Base-by-base conservation (phyloP, 257 asterid species). In the Jacaranda copaia region DNA sequence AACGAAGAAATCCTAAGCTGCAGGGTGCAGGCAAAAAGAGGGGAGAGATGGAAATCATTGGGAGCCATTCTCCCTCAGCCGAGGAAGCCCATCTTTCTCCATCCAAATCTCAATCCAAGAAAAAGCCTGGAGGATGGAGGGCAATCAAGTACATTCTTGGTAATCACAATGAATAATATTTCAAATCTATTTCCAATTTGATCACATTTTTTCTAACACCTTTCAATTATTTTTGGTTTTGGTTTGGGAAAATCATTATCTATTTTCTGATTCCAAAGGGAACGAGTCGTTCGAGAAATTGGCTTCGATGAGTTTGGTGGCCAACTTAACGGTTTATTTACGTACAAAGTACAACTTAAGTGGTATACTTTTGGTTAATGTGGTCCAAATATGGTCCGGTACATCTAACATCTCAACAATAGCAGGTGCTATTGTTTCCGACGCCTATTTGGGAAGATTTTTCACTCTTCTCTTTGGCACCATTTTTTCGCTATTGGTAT, bases 201-300 rank as follows among this genome's bases (percentile, higher is more conserved):
- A 38, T 48, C 40, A 8, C 36, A 18, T 40, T 62, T 32, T 59
- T 3, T 10, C 32, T 1, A 18, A 40, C 11, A 42, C 5, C 46
- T 42, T 42, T 42, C 46, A 3, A 42, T 42, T 42, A 42, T 8
- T 1, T 42, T 42, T 42, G 46, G 46, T 6, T 39, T 53, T n/a
- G 18, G 32, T 10, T 64, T 13, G 16, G 6, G 46, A 8, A 51
- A 32, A 68, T 39, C 64, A 9, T 6, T 19, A 16, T 58, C 46
- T 12, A 5, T 74, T 36, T 35, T 38, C 19, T 10, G 56, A 5
- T 42, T 19, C 40, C 2, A 66, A 63, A 88, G 97, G 90, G 13
- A 91, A 93, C 68, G 98, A 93, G 72, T 86, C 97, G n/a, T 93
- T 93, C 72, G 98, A 93, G 88, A 93, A 93, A 74, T 36, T 93